A percentile compares a stretch with the other conserved stretches of the same genome.
Evolutionary conservation across 2,329 filamentous ascomycete genomes (phyloP).

Genomic region (Verticillium nonalfalfae): DNA sequence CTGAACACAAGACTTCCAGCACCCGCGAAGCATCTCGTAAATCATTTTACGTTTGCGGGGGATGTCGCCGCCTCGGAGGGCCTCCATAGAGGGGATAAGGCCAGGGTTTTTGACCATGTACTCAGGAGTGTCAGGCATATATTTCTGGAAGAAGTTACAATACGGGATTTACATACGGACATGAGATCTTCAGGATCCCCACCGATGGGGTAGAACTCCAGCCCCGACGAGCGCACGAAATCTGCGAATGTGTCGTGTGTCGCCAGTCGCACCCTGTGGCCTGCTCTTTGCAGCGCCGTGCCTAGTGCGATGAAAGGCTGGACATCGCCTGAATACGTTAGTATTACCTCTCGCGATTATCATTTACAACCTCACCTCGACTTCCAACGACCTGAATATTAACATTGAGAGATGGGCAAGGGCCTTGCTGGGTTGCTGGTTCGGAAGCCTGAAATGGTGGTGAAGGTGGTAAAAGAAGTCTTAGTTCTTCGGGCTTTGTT

Average conservation of each 20-base stretch:
- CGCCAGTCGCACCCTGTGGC: slow-evolving; percentile 36
- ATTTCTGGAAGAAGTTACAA: slow-evolving; percentile 18
- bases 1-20: slow-evolving; percentile 22
- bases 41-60: slow-evolving; percentile 19
- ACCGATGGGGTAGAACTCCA: slow-evolving; percentile 49
- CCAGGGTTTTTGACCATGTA: slow-evolving; percentile 24
- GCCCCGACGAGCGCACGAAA: slow-evolving; percentile 37
- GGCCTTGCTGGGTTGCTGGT: neutral
- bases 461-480: neutral
- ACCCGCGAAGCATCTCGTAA: slow-evolving; percentile 19
- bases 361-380: slow-evolving; percentile 2
- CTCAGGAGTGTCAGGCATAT: slow-evolving; percentile 8
- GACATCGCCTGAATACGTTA: slow-evolving; percentile 29
- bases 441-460: neutral
- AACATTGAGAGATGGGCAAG: slow-evolving; percentile 6
- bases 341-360: neutral
- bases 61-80: slow-evolving; percentile 18
- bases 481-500: neutral
- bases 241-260: slow-evolving; percentile 42
- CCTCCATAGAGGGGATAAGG: slow-evolving; percentile 19
- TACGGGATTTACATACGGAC: slow-evolving; percentile 29
- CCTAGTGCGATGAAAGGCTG: slow-evolving; percentile 43
- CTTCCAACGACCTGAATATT: slow-evolving; percentile 13
- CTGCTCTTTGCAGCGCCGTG: slow-evolving; percentile 29
- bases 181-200: slow-evolving; percentile 40